Percentiles rank a stretch among this genome's conserved stretches.
These are phyloP conservation scores for Fusarium nodosum DNA, from an alignment of 2,329 filamentous ascomycete genomes.

Conservation along the genomic window DNA sequence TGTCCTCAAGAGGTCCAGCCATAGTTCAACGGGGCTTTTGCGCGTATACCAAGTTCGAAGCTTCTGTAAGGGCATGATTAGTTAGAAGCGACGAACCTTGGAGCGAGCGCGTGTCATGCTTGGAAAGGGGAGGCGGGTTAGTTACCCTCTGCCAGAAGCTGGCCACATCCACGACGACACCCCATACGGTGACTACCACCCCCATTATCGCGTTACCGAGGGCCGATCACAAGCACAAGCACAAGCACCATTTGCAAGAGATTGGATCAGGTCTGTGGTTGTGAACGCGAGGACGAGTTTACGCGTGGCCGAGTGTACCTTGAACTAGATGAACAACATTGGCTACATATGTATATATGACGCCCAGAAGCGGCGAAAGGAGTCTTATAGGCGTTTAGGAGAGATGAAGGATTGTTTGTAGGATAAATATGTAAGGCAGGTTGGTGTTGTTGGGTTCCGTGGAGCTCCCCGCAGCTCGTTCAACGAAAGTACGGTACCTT, in stretches of 20 bases:
- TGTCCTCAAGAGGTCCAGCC: conserved; percentile 74
- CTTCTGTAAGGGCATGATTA: conserved; percentile 65
- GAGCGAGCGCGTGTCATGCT: conserved; percentile 15
- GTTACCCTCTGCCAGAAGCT: conserved; percentile 73
- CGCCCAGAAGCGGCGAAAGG: conserved; percentile 24
- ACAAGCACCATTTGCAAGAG: conserved; percentile 49
- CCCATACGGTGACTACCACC: conserved; percentile 65
- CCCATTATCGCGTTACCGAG: conserved; percentile 59
- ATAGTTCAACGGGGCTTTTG: conserved; percentile 73
- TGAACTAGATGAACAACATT: conserved; percentile 41
- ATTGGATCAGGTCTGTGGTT: conserved; percentile 26
- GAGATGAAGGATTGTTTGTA: conserved; percentile 9
- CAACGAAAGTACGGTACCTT: conserved; percentile 34
- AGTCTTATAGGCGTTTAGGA: conserved; percentile 12
- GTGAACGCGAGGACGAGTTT: conserved; percentile 33
- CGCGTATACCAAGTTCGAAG: conserved; percentile 75
- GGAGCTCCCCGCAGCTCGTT: conserved; percentile 45
- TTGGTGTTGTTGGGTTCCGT: conserved; percentile 44
- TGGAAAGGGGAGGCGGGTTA: conserved; percentile 54
- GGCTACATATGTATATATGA: conserved; percentile 19
- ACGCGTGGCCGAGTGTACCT: conserved; percentile 29
- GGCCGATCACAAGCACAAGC: conserved; percentile 53
- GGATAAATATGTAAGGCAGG: conserved; percentile 33
- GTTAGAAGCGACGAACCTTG: conserved; percentile 22
- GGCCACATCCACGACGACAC: conserved; percentile 71